Conservation (phyloP, 331 rosid species). For the Pyracantha coccinea region DNA sequence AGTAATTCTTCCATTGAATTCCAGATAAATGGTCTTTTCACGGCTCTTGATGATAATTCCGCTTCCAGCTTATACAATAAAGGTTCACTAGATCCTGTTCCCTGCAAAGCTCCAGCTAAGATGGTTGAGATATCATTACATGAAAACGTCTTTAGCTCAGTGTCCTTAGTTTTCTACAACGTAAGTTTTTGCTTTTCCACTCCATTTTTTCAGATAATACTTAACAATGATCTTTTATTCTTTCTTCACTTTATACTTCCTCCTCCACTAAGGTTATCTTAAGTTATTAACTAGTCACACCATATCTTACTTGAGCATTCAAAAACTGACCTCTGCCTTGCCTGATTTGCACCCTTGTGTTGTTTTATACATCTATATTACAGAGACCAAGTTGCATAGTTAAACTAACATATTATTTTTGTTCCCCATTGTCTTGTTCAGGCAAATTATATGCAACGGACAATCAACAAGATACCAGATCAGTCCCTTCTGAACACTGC, state of each 20-base stretch:
- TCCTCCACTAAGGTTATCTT: background rate
- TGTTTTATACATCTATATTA: background rate
- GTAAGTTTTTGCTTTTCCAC: constrained; percentile 36
- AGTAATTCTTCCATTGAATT: constrained; percentile 54
- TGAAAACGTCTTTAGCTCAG: constrained; percentile 66
- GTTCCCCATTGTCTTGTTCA: constrained; percentile 16
- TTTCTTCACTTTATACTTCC: background rate
- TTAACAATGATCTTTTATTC: background rate
- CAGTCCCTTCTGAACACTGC: constrained; percentile 61
- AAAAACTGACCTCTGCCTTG: background rate
- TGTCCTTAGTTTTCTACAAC: constrained; percentile 42
- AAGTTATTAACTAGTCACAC: background rate
- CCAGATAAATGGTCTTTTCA: constrained; percentile 61
- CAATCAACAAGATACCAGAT: constrained; percentile 42
- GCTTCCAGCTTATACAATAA: constrained; percentile 22
- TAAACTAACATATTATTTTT: background rate
- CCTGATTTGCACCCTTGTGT: background rate
- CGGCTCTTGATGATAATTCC: constrained; percentile 17
- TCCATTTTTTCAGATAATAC: constrained; percentile 1
- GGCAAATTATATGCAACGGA: constrained; percentile 62
- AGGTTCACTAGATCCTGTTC: constrained; percentile 20
- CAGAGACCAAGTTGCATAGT: background rate
- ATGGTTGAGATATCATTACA: constrained; percentile 71
- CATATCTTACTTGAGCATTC: background rate
- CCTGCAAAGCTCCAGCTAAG: constrained; percentile 23